Base-by-base conservation (phyloP, 805 yeast species). In the Phaffomyces antillensis region DNA sequence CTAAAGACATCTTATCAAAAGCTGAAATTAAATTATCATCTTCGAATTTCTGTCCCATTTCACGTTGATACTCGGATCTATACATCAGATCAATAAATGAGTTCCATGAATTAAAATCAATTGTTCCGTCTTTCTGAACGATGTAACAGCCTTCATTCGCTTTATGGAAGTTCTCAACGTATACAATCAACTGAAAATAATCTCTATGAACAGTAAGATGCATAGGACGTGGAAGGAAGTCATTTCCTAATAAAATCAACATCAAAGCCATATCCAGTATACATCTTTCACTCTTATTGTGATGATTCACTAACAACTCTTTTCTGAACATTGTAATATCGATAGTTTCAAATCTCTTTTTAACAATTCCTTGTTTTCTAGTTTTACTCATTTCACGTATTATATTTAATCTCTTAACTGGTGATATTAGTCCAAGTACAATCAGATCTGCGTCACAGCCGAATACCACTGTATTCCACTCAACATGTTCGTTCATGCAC, bases 401-500 rank as follows among this genome's bases (percentile, higher is more conserved):
- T 41, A 93, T 67, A 8, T 87, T 81, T 58, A 89, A 83, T 61
- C 86, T 95, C 9, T 93, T 90, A 50, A 82, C 95, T 55, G 86
- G 96, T 17, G 86, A 78, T 1, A 85, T 80, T 43, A 91, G 70
- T 15, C 96, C 95, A 63, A 91, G 71, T 80, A 89, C 84, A 54
- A 91, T 90, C 55, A 91, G 71, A 70, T 91, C 98, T 12, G 97
- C 98, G 68, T 91, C 98, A 56, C 86, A 71, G 37, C 97, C 96
- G 64, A 87, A 91, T 39, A 90, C 76, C 67, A 96, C 86, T 56
- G 86, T 95, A 60, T 95, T 78, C 24, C 79, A 70, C 58, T 86
- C 81, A 34, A 83, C 75, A 59, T 82, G 71, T 56, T 82, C 63
- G 62, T 95, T 78, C 48, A 90, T 84, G 52, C 77, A 83, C 49